Conservation (phyloP, 2,329 filamentous ascomycete species). For the Pseudopithomyces chartarum region DNA sequence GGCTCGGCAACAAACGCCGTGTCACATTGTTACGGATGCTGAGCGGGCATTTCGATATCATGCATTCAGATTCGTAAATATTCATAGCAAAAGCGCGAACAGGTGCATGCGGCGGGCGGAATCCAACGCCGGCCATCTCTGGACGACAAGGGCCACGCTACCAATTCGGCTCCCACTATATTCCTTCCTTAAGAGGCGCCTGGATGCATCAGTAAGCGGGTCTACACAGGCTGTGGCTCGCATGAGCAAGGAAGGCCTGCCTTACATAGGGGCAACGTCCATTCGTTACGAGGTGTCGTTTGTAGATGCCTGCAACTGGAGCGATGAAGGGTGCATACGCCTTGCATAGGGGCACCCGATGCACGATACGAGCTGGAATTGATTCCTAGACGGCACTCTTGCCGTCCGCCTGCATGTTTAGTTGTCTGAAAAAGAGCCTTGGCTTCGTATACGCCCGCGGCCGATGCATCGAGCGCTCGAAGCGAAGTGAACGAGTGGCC, state of each 20-base stretch:
- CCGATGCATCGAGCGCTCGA: neutral
- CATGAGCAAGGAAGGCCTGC: neutral
- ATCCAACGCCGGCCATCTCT: neutral
- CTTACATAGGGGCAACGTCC: neutral
- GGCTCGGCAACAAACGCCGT: neutral
- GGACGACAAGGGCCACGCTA: neutral
- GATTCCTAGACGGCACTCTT: neutral
- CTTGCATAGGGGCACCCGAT: neutral
- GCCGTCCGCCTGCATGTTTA: neutral
- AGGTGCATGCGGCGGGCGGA: neutral
- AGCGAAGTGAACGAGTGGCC: neutral
- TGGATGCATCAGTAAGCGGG: neutral
- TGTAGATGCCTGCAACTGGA: neutral
- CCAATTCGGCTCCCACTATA: neutral
- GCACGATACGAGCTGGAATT: neutral
- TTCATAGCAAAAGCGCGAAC: neutral
- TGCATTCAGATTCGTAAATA: neutral
- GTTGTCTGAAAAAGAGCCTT: neutral
- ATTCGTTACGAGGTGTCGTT: neutral
- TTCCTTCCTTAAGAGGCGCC: neutral
- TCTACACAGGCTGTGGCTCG: neutral
- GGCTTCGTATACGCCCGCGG: neutral
- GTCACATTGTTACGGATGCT: neutral
- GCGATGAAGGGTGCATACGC: neutral
- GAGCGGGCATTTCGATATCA: neutral